Evolutionary conservation across 2,329 filamentous ascomycete genomes (phyloP).

Genomic region (Xylariomycetidae sp.): DNA sequence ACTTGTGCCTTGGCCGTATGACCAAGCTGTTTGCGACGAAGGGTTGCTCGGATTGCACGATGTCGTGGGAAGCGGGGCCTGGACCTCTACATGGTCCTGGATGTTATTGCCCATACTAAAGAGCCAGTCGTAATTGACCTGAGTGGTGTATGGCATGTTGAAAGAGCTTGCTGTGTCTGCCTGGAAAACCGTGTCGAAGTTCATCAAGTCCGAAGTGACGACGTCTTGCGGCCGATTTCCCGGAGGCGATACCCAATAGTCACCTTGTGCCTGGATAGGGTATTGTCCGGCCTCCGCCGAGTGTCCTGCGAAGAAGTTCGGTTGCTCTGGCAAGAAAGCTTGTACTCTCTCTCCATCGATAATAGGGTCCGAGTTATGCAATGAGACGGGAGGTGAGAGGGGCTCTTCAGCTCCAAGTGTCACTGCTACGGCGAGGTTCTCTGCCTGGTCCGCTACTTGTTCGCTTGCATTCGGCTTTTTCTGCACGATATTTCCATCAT

Average conservation of each 20-base stretch:
- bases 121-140: conserved; percentile 59
- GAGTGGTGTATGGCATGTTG: conserved; percentile 61
- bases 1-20: neutral
- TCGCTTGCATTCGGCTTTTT: conserved; percentile 26
- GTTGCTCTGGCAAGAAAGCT: no score
- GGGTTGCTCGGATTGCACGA: neutral
- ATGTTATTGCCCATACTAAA: conserved; percentile 41
- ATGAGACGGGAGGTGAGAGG: neutral
- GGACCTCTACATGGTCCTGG: conserved; percentile 10
- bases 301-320: no score
- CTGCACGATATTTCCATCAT: conserved; percentile 47
- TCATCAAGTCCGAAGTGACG: conserved; percentile 11
- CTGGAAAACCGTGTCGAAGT: conserved; percentile 52
- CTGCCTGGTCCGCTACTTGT: neutral
- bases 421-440: neutral
- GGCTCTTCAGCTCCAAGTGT: no score
- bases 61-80: neutral
- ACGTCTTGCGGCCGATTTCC: neutral
- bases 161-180: conserved; percentile 61
- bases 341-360: no score
- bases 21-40: neutral
- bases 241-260: neutral
- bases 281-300: neutral
- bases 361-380: neutral
- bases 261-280: neutral